These are phyloP conservation scores for Hypoxylon rickii DNA, from an alignment of 495 filamentous ascomycete species.

Conservation along the genomic window DNA sequence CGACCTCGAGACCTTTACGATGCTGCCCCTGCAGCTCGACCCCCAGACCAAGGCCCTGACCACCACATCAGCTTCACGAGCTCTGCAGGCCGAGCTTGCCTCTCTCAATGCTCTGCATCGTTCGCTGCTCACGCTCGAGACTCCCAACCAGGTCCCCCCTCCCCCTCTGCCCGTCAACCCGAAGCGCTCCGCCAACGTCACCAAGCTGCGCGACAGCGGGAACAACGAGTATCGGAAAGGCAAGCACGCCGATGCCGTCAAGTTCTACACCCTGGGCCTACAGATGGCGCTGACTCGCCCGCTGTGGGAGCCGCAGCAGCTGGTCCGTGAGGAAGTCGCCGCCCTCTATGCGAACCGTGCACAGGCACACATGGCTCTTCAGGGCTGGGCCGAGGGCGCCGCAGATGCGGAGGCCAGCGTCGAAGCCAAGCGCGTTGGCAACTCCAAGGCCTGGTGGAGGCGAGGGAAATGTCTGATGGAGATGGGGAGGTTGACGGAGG, in stretches of 20 bases:
- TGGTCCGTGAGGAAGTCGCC: conserved; percentile 82
- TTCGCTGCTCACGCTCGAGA: conserved; percentile 62
- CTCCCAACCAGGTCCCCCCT: conserved; percentile 63
- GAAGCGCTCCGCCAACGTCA: conserved; percentile 81
- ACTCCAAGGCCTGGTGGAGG: conserved; percentile 94
- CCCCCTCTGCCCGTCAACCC: conserved; percentile 82
- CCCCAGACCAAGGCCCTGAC: conserved; percentile 69
- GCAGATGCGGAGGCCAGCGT: conserved; percentile 85
- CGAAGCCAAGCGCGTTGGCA: conserved; percentile 83
- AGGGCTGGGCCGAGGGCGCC: conserved; percentile 79
- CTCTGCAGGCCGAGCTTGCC: conserved; percentile 67
- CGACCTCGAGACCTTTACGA: conserved; percentile 75
- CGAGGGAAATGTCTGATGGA: conserved; percentile 80
- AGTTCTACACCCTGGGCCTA: conserved; percentile 79
- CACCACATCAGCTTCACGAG: conserved; percentile 43
- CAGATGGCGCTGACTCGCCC: conserved; percentile 85
- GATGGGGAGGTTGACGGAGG: conserved; percentile 89
- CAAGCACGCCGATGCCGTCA: conserved; percentile 73
- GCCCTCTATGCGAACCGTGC: conserved; percentile 83
- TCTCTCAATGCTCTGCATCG: conserved; percentile 77
- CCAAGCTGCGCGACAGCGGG: conserved; percentile 86
- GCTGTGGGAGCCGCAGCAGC: conserved; percentile 79
- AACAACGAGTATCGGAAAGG: conserved; percentile 81
- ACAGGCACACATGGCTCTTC: conserved; percentile 82
- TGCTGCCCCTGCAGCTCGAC: conserved; percentile 81